phyloP scores from a whole-genome alignment of 2,329 filamentous ascomycete genomes.

The Aspergillus pseudotamarii region DNA sequence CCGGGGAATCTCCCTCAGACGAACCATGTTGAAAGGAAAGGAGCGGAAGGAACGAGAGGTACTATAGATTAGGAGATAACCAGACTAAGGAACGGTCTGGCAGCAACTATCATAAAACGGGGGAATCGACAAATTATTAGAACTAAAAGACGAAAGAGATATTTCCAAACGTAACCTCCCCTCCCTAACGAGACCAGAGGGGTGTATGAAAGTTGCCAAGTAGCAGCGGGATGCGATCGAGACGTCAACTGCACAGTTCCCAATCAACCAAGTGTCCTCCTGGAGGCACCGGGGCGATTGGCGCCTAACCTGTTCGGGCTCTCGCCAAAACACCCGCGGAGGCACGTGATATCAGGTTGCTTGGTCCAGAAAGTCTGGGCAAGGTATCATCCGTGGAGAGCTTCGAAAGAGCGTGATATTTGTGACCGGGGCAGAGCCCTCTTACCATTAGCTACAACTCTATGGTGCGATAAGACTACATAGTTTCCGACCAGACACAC shows the following conservation, averaged over 20 bases:
- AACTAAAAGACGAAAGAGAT: constrained; percentile 13
- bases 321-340: constrained; percentile 38
- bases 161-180: constrained; percentile 24
- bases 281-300: constrained; percentile 33
- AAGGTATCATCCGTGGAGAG: constrained; percentile 7
- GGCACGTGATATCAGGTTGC: constrained; percentile 39
- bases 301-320: constrained; percentile 32
- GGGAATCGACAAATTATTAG: constrained; percentile 16
- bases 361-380: constrained; percentile 16
- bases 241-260: constrained; percentile 18
- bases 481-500: constrained; percentile 23
- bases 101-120: constrained; percentile 22
- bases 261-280: constrained; percentile 46
- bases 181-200: constrained; percentile 34
- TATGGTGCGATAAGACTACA: constrained; percentile 5
- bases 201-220: constrained; percentile 24
- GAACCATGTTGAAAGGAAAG: constrained; percentile 70
- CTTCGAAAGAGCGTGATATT: constrained; percentile 1
- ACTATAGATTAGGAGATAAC: constrained; percentile 26
- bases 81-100: constrained; percentile 16
- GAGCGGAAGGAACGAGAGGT: constrained; percentile 21
- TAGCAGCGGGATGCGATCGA: constrained; percentile 26
- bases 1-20: constrained; percentile 91
- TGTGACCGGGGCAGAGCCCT: not conserved
- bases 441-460: not conserved